phyloP scores from a whole-genome alignment of 1,284 basidiomycete species.

The Trichosporon inkin region DNA sequence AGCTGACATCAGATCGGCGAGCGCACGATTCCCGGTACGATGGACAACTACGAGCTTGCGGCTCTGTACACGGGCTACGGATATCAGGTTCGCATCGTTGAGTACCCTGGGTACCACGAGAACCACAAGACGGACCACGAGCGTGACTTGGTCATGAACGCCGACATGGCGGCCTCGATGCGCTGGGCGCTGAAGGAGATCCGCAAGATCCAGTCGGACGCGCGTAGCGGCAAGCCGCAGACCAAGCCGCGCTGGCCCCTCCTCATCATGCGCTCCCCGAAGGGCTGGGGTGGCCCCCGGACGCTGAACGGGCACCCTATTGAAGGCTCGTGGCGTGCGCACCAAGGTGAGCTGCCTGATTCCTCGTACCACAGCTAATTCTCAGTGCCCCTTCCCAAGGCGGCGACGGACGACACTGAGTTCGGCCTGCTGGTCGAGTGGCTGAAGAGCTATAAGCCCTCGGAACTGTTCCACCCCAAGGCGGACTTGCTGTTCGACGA shows the following conservation, averaged over 20 bases:
- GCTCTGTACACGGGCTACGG: slow-evolving; percentile 61
- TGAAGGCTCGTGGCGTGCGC: slow-evolving; percentile 62
- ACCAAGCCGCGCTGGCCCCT: slow-evolving; percentile 78
- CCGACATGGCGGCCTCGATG: slow-evolving; percentile 66
- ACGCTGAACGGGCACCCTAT: slow-evolving; percentile 62
- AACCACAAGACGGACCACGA: slow-evolving; percentile 57
- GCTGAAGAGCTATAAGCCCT: slow-evolving; percentile 63
- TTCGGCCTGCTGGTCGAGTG: slow-evolving; percentile 63
- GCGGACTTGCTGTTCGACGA: slow-evolving; percentile 44
- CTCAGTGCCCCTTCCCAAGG: slow-evolving; percentile 67
- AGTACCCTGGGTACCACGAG: slow-evolving; percentile 57
- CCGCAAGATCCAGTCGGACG: slow-evolving; percentile 67
- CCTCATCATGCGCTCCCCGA: slow-evolving; percentile 75
- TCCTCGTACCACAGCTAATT: slow-evolving; percentile 14
- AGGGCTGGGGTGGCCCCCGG: slow-evolving; percentile 70
- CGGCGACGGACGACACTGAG: slow-evolving; percentile 62
- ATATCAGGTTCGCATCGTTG: slow-evolving; percentile 79
- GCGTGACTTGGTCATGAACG: slow-evolving; percentile 47
- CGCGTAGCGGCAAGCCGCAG: slow-evolving; percentile 77
- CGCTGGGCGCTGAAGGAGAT: slow-evolving; percentile 78
- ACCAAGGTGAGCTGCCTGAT: slow-evolving; percentile 44
- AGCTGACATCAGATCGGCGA: slow-evolving; percentile 71
- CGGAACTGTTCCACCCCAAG: slow-evolving; percentile 60
- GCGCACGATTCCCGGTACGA: slow-evolving; percentile 80
- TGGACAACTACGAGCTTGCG: slow-evolving; percentile 71